These are phyloP conservation scores for Neurospora sp. DNA, from an alignment of 495 filamentous ascomycete genomes.

Conservation along the genomic window DNA sequence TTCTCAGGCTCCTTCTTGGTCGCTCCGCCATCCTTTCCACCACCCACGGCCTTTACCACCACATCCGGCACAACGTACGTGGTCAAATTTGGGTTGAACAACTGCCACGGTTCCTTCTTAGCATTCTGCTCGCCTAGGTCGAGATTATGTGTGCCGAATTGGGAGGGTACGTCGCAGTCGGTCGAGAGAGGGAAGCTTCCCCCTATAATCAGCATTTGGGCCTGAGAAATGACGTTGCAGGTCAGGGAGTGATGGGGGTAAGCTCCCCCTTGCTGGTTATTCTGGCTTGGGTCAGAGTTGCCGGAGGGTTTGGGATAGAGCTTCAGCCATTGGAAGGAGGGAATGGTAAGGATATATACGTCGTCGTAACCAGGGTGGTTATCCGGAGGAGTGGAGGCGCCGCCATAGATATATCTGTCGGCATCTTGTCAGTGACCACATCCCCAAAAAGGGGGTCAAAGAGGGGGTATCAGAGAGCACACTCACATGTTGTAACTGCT, in stretches of 20 bases:
- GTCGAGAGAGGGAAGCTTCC: constrained; percentile 50
- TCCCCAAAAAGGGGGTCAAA: background rate
- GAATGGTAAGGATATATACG: constrained; percentile 46
- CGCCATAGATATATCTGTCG: constrained; percentile 42
- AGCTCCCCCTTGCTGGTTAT: constrained; percentile 10
- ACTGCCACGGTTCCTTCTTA: constrained; percentile 19
- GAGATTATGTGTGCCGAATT: constrained; percentile 52
- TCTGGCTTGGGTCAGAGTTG: background rate
- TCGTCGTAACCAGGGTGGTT: constrained; percentile 39
- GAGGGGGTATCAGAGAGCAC: background rate
- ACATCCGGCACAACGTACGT: constrained; percentile 50
- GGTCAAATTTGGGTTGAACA: constrained; percentile 22
- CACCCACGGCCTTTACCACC: constrained; percentile 53
- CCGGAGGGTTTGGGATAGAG: constrained; percentile 23
- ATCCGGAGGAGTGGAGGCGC: constrained; percentile 30
- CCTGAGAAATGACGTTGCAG: constrained; percentile 38
- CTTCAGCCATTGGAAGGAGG: constrained; percentile 48
- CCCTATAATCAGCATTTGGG: constrained; percentile 63
- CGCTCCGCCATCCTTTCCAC: constrained; percentile 49
- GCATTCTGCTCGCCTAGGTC: constrained; percentile 37
- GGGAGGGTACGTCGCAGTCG: constrained; percentile 53
- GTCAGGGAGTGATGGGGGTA: constrained; percentile 37
- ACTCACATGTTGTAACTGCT: constrained; percentile 47
- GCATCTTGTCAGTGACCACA: background rate
- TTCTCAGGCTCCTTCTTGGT: constrained; percentile 51